Evolutionary conservation across 495 filamentous ascomycete genomes (phyloP).

Genomic region (Penicillium roqueforti): DNA sequence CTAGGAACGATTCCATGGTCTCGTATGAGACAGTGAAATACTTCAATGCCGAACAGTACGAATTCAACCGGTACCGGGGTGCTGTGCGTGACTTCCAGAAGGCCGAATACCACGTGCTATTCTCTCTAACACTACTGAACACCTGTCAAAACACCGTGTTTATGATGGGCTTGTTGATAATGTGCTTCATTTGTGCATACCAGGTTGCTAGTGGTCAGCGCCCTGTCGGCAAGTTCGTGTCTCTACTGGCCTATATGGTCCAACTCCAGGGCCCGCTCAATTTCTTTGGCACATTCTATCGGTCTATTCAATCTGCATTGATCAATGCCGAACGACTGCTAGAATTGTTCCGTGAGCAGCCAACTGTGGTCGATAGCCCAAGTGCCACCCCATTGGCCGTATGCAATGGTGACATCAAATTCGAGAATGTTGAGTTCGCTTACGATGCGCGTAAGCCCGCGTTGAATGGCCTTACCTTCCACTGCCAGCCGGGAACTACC

Average conservation of each 20-base stretch:
- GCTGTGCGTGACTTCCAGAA: conserved; percentile 79
- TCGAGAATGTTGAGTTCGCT: conserved; percentile 82
- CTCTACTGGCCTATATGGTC: conserved; percentile 80
- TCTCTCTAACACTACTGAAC: conserved; percentile 89
- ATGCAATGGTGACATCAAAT: conserved; percentile 78
- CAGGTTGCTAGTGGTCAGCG: conserved; percentile 73
- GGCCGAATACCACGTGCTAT: conserved; percentile 81
- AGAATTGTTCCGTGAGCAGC: conserved; percentile 91
- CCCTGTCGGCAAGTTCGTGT: conserved; percentile 73
- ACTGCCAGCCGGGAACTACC: conserved; percentile 81
- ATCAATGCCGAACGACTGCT: conserved; percentile 94
- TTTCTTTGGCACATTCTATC: conserved; percentile 97
- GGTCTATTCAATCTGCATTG: conserved; percentile 92
- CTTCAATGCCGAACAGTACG: conserved; percentile 93
- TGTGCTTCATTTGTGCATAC: conserved; percentile 82
- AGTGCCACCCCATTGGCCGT: conserved; percentile 48
- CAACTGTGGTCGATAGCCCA: conserved; percentile 75
- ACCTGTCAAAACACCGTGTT: conserved; percentile 91
- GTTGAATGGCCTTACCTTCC: conserved; percentile 74
- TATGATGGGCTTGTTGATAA: conserved; percentile 79
- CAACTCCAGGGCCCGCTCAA: conserved; percentile 92
- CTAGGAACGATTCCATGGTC: conserved; percentile 88
- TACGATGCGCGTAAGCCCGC: conserved; percentile 89
- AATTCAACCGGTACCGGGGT: conserved; percentile 78
- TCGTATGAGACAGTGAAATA: conserved; percentile 99